A percentile compares a stretch with the other conserved stretches of the same genome.
phyloP scores from a whole-genome alignment of 1,284 basidiomycete species.

The Fomes fomentarius region DNA sequence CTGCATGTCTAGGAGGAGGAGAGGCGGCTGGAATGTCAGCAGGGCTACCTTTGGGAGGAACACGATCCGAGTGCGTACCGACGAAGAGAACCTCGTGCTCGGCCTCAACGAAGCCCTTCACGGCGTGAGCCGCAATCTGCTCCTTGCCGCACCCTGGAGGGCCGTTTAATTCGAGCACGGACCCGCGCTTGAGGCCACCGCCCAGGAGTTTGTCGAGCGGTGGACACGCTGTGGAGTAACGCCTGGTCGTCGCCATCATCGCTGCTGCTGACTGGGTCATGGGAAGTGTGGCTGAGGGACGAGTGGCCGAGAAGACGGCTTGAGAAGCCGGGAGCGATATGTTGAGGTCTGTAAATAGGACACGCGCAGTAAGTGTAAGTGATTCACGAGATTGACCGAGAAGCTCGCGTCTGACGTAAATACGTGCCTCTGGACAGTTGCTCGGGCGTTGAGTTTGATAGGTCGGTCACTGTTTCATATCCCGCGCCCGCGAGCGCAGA shows the following conservation, averaged over 20 bases:
- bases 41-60: constrained; percentile 6
- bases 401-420: constrained; percentile 4
- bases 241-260: constrained; percentile 39
- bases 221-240: constrained; percentile 46
- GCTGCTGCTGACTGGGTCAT: constrained; percentile 61
- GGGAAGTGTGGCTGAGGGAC: constrained; percentile 36
- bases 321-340: constrained; percentile 47
- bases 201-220: constrained; percentile 59
- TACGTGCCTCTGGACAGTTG: constrained; percentile 46
- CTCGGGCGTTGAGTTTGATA: constrained; percentile 43
- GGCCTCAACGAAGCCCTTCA: constrained; percentile 46
- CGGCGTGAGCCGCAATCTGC: constrained; percentile 50
- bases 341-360: constrained; percentile 45
- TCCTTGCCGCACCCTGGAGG: constrained; percentile 74
- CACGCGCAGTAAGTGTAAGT: constrained; percentile 6
- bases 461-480: constrained; percentile 53
- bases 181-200: constrained; percentile 62
- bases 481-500: constrained; percentile 49
- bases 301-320: constrained; percentile 45
- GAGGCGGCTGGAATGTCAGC: constrained; percentile 8
- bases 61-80: constrained; percentile 45
- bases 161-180: constrained; percentile 72
- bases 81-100: constrained; percentile 60
- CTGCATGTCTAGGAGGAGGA: constrained; percentile 55
- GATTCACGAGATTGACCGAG: constrained; percentile 1